Evolutionary conservation across 495 filamentous ascomycete genomes (phyloP).

Genomic region (Hamigera avellanea): DNA sequence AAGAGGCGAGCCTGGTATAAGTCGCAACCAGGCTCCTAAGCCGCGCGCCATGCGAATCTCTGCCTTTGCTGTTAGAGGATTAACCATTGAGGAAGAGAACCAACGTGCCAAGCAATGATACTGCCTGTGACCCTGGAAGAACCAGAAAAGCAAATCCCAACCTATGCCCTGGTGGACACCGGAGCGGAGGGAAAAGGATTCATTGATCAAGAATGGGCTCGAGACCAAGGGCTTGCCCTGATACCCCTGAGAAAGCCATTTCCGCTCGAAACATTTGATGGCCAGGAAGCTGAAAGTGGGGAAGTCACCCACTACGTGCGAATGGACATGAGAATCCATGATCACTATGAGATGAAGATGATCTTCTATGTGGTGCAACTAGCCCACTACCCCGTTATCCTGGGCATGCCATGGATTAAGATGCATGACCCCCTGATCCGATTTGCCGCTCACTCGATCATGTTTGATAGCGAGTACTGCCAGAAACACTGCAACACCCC

Average conservation of each 20-base stretch:
- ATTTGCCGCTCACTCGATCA: not conserved
- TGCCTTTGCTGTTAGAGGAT: too few relatives aligned
- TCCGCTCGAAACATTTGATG: not conserved
- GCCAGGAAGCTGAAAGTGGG: not conserved
- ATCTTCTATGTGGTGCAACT: not conserved
- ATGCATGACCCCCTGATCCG: not conserved
- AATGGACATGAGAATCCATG: not conserved
- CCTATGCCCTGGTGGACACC: too few relatives aligned
- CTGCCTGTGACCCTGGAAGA: too few relatives aligned
- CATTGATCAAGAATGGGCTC: too few relatives aligned
- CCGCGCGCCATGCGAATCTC: too few relatives aligned
- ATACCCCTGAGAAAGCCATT: not conserved
- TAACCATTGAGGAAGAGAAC: too few relatives aligned
- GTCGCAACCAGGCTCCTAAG: too few relatives aligned
- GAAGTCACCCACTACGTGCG: not conserved
- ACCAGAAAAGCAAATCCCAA: too few relatives aligned
- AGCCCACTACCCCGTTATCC: not conserved
- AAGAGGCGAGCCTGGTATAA: too few relatives aligned
- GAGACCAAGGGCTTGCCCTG: not conserved
- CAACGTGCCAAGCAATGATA: too few relatives aligned
- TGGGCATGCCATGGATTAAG: not conserved
- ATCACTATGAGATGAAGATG: not conserved
- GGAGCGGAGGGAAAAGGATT: too few relatives aligned
- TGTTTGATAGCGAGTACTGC: slow-evolving; percentile 1
- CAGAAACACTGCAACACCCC: too few relatives aligned